phyloP scores from a whole-genome alignment of 116 monocot species.

The Dioscorea cayenensis region DNA sequence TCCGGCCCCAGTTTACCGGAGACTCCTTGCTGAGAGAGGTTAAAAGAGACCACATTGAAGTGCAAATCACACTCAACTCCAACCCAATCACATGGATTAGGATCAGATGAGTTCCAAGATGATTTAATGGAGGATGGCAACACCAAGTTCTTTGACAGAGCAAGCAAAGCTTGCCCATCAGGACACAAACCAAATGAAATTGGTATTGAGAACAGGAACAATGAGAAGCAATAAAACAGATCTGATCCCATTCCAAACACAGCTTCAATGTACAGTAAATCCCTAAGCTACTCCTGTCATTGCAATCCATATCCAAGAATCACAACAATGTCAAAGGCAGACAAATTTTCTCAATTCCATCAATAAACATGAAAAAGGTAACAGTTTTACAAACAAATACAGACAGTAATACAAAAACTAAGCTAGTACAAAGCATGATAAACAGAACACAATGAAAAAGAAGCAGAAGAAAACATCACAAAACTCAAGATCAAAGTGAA shows the following conservation, averaged over 20 bases:
- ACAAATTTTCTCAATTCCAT: no score
- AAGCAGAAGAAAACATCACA: no score
- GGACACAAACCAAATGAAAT: conserved; percentile 28
- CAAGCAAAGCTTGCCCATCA: conserved; percentile 51
- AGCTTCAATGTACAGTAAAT: no score
- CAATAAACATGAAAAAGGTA: neutral
- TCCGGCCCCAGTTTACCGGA: conserved; percentile 48
- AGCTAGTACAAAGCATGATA: no score
- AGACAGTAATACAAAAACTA: neutral
- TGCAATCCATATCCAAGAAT: no score
- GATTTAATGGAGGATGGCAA: conserved; percentile 40
- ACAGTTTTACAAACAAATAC: neutral
- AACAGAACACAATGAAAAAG: no score
- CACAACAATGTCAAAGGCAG: no score
- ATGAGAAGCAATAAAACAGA: conserved; percentile 14
- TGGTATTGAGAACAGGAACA: conserved; percentile 24
- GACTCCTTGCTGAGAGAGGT: conserved; percentile 24
- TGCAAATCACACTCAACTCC: conserved; percentile 45
- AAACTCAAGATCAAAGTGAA: no score
- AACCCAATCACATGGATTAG: conserved; percentile 59
- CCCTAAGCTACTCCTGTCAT: no score
- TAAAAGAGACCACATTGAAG: conserved; percentile 28
- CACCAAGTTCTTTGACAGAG: conserved; percentile 41
- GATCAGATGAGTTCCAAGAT: conserved; percentile 60
- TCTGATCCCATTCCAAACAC: conserved; percentile 18